Evolutionary conservation across 2,329 filamentous ascomycete genomes (phyloP).

Genomic region (Macrophomina phaseolina): DNA sequence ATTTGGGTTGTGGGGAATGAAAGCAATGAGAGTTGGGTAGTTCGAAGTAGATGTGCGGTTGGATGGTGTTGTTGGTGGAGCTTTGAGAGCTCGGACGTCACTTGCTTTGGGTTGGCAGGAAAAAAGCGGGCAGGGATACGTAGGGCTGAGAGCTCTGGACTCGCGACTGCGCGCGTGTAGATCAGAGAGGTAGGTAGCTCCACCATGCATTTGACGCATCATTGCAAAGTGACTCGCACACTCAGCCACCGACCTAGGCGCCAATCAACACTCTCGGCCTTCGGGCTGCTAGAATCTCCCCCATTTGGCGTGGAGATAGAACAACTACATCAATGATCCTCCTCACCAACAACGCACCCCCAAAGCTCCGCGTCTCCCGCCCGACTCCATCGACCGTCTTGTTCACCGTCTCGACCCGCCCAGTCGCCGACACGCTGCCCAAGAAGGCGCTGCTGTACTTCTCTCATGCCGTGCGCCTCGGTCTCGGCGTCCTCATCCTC

Average conservation of each 20-base stretch:
- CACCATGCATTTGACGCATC: neutral
- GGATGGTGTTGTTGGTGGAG: neutral
- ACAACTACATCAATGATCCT: constrained; percentile 1
- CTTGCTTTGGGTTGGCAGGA: neutral
- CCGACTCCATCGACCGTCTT: constrained; percentile 83
- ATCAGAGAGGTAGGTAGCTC: neutral
- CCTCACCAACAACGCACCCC: constrained; percentile 22
- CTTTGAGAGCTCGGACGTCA: constrained; percentile 17
- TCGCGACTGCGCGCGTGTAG: neutral
- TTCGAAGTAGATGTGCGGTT: neutral
- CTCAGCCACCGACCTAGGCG: too few relatives aligned
- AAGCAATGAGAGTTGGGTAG: too few relatives aligned
- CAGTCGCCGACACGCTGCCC: constrained; percentile 55
- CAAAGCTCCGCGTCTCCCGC: constrained; percentile 19
- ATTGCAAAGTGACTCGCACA: too few relatives aligned
- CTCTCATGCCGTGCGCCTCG: constrained; percentile 52
- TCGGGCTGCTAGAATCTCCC: too few relatives aligned
- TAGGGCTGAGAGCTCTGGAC: constrained; percentile 11
- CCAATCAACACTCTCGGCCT: neutral
- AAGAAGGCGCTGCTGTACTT: constrained; percentile 50
- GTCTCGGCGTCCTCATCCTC: constrained; percentile 50
- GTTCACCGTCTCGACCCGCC: constrained; percentile 87
- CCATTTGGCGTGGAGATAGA: too few relatives aligned
- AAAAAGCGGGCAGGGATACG: constrained; percentile 6
- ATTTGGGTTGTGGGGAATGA: neutral